Evolutionary conservation across 2,329 filamentous ascomycete genomes (phyloP).

Genomic region (Xylaria sp.): DNA sequence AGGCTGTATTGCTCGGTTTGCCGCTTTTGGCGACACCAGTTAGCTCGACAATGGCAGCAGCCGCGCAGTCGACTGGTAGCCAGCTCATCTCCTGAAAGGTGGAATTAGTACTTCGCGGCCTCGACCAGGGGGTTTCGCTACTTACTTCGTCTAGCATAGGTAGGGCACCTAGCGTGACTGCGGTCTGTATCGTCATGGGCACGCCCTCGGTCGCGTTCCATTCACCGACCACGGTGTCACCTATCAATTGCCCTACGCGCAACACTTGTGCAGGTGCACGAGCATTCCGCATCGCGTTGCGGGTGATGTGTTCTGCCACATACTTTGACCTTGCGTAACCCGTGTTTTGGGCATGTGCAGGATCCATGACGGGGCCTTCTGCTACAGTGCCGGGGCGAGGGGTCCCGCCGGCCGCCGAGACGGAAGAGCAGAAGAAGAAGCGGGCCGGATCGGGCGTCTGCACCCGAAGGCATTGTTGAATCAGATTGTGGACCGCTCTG

Average conservation of each 20-base stretch:
- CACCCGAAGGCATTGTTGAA: conserved; percentile 53
- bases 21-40: conserved; percentile 38
- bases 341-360: conserved; percentile 57
- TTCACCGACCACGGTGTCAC: conserved; percentile 56
- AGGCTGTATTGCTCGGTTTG: conserved; percentile 19
- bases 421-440: conserved; percentile 58
- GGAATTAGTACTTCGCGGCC: conserved; percentile 4
- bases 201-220: conserved; percentile 63
- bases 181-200: conserved; percentile 60
- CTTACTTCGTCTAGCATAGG: conserved; percentile 55
- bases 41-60: conserved; percentile 51
- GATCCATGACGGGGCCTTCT: conserved; percentile 52
- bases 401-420: conserved; percentile 55
- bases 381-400: conserved; percentile 50
- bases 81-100: conserved; percentile 42
- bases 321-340: conserved; percentile 63
- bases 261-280: conserved; percentile 52
- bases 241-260: conserved; percentile 58
- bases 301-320: conserved; percentile 58
- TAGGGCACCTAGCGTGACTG: conserved; percentile 57
- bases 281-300: conserved; percentile 46
- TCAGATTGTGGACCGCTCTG: conserved; percentile 57
- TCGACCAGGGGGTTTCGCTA: conserved; percentile 39
- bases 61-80: conserved; percentile 54
- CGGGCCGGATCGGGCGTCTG: conserved; percentile 50